phyloP scores from a whole-genome alignment of 2,329 filamentous ascomycete genomes.

The Ascochyta clinopodiicola region DNA sequence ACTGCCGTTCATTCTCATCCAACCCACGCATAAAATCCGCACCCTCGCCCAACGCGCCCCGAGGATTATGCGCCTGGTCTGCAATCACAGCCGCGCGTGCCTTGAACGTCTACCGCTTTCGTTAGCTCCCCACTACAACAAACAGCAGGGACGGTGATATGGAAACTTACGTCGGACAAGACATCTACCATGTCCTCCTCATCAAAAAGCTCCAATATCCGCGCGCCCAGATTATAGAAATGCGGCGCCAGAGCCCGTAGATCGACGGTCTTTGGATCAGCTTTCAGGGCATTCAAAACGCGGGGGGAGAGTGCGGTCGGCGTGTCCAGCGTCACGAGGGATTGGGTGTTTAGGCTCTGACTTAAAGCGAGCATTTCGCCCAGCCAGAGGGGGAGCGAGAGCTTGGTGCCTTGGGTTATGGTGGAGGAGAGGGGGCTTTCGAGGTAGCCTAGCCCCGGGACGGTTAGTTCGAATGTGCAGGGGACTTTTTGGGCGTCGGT shows the following conservation, averaged over 20 bases:
- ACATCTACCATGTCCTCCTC: slow-evolving; percentile 79
- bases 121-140: neutral
- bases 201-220: slow-evolving; percentile 89
- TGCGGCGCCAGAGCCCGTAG: slow-evolving; percentile 82
- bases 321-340: slow-evolving; percentile 74
- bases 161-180: slow-evolving; percentile 50
- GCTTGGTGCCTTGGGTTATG: slow-evolving; percentile 79
- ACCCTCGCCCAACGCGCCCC: slow-evolving; percentile 68
- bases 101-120: slow-evolving; percentile 71
- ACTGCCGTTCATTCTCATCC: slow-evolving; percentile 84
- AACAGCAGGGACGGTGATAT: neutral
- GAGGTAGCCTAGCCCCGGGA: slow-evolving; percentile 85
- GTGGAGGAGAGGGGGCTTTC: slow-evolving; percentile 77
- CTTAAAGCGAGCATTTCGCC: slow-evolving; percentile 86
- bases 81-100: slow-evolving; percentile 81
- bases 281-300: slow-evolving; percentile 88
- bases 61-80: slow-evolving; percentile 86
- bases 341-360: slow-evolving; percentile 46
- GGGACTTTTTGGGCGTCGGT: slow-evolving; percentile 95
- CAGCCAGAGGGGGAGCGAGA: slow-evolving; percentile 91
- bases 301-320: slow-evolving; percentile 77
- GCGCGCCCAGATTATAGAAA: slow-evolving; percentile 84
- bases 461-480: slow-evolving; percentile 90
- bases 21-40: slow-evolving; percentile 86
- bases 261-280: slow-evolving; percentile 85